These are phyloP conservation scores for Eucalyptus globulus DNA, from an alignment of 345 rosid genomes.

Conservation along the genomic window DNA sequence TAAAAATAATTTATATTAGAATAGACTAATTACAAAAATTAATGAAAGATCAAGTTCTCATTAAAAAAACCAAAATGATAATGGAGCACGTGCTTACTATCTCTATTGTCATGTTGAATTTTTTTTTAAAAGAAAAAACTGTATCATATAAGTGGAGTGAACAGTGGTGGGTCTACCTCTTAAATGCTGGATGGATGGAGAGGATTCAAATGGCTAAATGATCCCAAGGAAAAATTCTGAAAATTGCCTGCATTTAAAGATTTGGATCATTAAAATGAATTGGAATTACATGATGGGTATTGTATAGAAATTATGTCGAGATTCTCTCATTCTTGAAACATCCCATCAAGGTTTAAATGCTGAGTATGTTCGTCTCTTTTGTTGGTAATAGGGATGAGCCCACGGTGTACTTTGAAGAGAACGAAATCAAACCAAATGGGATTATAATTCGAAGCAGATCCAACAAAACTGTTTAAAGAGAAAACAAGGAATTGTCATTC, in stretches of 20 bases:
- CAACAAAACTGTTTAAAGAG: neutral
- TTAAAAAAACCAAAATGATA: neutral
- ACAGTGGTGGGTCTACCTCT: neutral
- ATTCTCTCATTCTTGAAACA: neutral
- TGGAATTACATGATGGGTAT: neutral
- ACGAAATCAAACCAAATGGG: neutral
- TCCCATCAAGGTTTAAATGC: neutral
- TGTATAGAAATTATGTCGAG: neutral
- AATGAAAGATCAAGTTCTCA: neutral
- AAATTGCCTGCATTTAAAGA: neutral
- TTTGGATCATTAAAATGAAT: neutral
- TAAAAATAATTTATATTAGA: neutral
- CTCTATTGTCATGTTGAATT: neutral
- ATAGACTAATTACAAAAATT: neutral
- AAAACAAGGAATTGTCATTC: neutral
- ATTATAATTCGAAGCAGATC: neutral
- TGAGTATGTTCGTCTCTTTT: neutral
- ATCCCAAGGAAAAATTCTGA: neutral
- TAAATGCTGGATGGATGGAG: neutral
- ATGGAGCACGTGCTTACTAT: neutral
- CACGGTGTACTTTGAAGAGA: neutral
- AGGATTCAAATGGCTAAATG: neutral
- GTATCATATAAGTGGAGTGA: neutral
- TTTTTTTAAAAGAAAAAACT: neutral
- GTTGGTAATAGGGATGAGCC: neutral